Conservation (phyloP, 176 grass and related monocot species). For the Lolium multiflorum region DNA sequence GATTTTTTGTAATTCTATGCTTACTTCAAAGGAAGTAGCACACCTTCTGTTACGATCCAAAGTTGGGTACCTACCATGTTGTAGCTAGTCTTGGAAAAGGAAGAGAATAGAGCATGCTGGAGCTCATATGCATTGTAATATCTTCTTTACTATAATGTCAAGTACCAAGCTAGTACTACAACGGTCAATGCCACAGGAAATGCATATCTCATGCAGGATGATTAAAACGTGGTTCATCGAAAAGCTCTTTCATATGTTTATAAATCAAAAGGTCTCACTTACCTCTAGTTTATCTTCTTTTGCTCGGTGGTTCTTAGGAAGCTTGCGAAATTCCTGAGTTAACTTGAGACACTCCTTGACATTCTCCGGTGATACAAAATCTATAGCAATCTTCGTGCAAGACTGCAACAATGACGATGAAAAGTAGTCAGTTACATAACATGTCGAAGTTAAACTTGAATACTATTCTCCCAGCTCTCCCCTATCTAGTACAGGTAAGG, state of each 20-base stretch:
- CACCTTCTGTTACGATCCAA: neutral
- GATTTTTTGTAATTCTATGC: neutral
- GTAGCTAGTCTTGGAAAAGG: neutral
- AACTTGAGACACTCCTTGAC: conserved; percentile 63
- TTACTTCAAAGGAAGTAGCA: neutral
- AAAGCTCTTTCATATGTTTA: conserved; percentile 29
- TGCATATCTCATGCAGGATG: conserved; percentile 20
- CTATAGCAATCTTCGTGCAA: conserved; percentile 78
- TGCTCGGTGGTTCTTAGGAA: conserved; percentile 70
- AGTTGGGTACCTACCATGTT: conserved; percentile 10
- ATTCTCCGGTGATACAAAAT: conserved; percentile 92
- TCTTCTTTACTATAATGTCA: neutral
- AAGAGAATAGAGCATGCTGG: conserved; percentile 8
- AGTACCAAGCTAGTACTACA: neutral
- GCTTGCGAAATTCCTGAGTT: conserved; percentile 68
- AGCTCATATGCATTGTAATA: neutral
- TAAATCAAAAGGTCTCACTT: conserved; percentile 27
- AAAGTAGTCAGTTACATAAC: conserved; percentile 16
- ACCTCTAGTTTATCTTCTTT: conserved; percentile 95
- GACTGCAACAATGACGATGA: conserved; percentile 49
- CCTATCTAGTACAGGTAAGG: neutral
- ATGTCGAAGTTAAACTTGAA: conserved; percentile 33
- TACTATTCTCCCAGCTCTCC: neutral
- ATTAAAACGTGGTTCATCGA: conserved; percentile 13
- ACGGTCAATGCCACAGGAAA: neutral